Evolutionary conservation across 129 eudicot species (phyloP), one percentile per base, ranked within the genome.

Genomic region (Tagetes patula): DNA sequence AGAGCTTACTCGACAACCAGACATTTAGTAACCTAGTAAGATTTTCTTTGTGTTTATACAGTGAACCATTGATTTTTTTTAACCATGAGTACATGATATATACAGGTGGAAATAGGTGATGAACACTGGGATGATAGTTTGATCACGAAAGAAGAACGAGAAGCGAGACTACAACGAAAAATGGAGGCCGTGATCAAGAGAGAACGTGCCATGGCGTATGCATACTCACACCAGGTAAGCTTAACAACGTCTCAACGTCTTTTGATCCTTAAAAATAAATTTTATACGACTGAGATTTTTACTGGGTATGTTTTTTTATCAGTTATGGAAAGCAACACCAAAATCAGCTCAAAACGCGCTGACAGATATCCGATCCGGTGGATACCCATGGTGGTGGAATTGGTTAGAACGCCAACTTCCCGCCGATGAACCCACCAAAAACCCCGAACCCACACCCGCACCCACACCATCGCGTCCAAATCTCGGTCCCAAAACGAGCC

Each of bases 201-300:
- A 80, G 99, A 94, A 80, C 83, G 96, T 70, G 97, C 99, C 73
- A 94, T 94, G 97, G 97, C 97, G 13, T 94, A 94, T 83, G 99
- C 99, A 52, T 94, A 94, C 79, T 94, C 98, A 55, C 91, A 90
- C 83, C 96, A 86, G 97, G 99, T 94, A 86, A 59, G 34, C 31
- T n/a, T 72, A 1, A 36, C 52, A 53, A 8, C 49, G n/a, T 39
- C 42, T 59, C 41, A 7, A 3, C 8, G 37, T 39, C 67, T 53
- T 55, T 6, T 20, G 31, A 50, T n/a, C 12, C 2, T n/a, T 71
- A 64, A 60, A 43, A 20, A 12, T 27, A 36, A 20, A 20, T 20
- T 20, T n/a, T n/a, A n/a, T n/a, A n/a, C n/a, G n/a, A n/a, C n/a
- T n/a, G n/a, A n/a, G n/a, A n/a, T n/a, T n/a, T n/a, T n/a, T n/a